Conservation (phyloP, 306 rosid species). For the Arachis stenosperma region DNA sequence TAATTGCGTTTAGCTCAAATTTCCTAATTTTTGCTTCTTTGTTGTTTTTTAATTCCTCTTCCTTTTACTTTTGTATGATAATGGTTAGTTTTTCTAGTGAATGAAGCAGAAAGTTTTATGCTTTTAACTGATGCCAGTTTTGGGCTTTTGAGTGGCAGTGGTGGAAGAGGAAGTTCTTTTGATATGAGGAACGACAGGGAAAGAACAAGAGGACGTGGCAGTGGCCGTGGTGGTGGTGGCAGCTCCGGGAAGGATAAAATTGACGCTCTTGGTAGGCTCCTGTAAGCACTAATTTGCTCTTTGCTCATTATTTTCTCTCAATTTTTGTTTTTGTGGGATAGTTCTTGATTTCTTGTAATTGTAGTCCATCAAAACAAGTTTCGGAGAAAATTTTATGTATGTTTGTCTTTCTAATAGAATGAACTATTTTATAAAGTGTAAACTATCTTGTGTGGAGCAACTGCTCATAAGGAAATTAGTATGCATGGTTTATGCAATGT, state of each 20-base stretch:
- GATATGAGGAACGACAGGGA: constrained; percentile 57
- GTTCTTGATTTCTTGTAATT: too few species aligned
- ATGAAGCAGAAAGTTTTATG: constrained; percentile 1
- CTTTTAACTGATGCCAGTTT: constrained; percentile 18
- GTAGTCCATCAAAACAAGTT: too few species aligned
- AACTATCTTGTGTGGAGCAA: constrained; percentile 13
- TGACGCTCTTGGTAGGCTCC: constrained; percentile 89
- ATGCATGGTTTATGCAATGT: neutral
- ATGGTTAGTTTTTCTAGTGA: neutral
- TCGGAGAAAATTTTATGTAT: neutral
- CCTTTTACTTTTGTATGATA: neutral
- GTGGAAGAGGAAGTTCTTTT: constrained; percentile 59
- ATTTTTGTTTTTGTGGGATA: too few species aligned
- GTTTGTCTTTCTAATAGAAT: neutral
- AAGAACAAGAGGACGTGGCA: constrained; percentile 55
- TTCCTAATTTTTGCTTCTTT: neutral
- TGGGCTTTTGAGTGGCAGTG: constrained; percentile 33
- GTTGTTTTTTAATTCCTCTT: too few species aligned
- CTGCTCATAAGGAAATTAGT: neutral
- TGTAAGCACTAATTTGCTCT: constrained; percentile 59
- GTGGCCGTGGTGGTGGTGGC: constrained; percentile 35
- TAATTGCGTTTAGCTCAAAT: neutral
- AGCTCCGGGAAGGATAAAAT: constrained; percentile 78
- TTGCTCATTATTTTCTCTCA: neutral
- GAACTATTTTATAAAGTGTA: neutral